phyloP scores from a whole-genome alignment of 2,329 filamentous ascomycete species.

The Epichloe sibirici region DNA sequence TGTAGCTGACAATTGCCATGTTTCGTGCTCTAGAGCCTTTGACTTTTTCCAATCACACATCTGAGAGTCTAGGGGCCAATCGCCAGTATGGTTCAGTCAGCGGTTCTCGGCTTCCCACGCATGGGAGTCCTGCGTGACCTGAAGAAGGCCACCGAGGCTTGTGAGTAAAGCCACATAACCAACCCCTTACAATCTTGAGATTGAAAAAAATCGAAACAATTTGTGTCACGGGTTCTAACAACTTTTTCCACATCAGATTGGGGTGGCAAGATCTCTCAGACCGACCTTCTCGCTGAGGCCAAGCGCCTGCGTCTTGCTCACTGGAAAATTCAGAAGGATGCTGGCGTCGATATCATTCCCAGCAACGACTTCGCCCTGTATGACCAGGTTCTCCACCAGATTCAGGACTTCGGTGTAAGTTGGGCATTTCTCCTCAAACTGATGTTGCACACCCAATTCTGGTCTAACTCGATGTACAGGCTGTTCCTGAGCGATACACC shows the following conservation, averaged over 20 bases:
- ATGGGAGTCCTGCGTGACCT: constrained; percentile 98
- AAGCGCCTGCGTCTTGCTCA: constrained; percentile 94
- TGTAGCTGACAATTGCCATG: background rate
- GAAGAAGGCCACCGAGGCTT: constrained; percentile 99
- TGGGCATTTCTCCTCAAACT: background rate
- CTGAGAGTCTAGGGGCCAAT: constrained; percentile 14
- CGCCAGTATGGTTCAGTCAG: constrained; percentile 49
- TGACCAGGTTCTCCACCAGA: constrained; percentile 95
- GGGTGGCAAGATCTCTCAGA: constrained; percentile 86
- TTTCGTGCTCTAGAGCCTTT: constrained; percentile 2
- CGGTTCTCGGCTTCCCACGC: constrained; percentile 95
- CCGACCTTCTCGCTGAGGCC: constrained; percentile 83
- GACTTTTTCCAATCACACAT: constrained; percentile 4
- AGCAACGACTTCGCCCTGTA: constrained; percentile 99
- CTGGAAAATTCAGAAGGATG: constrained; percentile 99
- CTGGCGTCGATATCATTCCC: constrained; percentile 92
- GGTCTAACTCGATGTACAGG: constrained; percentile 33
- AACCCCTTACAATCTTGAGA: background rate
- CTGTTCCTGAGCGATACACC: constrained; percentile 85
- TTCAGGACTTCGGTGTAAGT: constrained; percentile 90
- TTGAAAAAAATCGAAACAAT: background rate
- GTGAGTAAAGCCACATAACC: constrained; percentile 25
- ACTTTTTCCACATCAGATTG: constrained; percentile 39
- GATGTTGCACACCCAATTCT: background rate
- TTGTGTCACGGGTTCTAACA: constrained; percentile 12